Conservation (phyloP, 805 yeast genomes). For the Millerozyma miso region DNA sequence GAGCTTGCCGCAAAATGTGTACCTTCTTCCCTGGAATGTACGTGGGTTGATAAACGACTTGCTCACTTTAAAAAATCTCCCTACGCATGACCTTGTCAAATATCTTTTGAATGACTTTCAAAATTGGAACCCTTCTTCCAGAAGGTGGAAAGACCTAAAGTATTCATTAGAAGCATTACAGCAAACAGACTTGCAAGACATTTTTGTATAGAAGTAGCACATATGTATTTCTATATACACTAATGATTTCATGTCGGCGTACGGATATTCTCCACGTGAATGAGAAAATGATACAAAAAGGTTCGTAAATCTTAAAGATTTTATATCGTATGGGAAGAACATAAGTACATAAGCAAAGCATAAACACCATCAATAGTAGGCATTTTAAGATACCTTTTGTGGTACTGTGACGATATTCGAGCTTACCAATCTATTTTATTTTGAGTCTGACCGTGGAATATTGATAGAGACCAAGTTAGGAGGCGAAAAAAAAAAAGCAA, state of each 20-base stretch:
- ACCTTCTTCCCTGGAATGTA: slow-evolving; percentile 33
- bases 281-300: background rate
- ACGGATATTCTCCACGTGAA: slow-evolving; percentile 1
- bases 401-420: background rate
- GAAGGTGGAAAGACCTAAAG: slow-evolving; percentile 30
- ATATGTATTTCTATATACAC: background rate
- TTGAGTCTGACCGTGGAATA: background rate
- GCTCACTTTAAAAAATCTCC: slow-evolving; percentile 26
- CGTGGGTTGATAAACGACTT: slow-evolving; percentile 36
- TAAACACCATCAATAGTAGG: background rate
- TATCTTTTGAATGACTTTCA: slow-evolving; percentile 22
- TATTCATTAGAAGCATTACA: slow-evolving; percentile 31
- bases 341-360: background rate
- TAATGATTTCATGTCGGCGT: background rate
- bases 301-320: background rate
- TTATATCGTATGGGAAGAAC: background rate
- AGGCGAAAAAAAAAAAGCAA: background rate
- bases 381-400: background rate
- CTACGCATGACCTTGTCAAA: slow-evolving; percentile 17
- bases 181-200: slow-evolving; percentile 27
- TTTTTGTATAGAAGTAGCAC: slow-evolving; percentile 8
- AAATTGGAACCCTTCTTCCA: slow-evolving; percentile 25
- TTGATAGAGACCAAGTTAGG: background rate
- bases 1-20: slow-evolving; percentile 1
- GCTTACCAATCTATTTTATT: background rate